These are phyloP conservation scores for Monosporascus sp. DNA, from an alignment of 2,329 filamentous ascomycete species.

Conservation along the genomic window DNA sequence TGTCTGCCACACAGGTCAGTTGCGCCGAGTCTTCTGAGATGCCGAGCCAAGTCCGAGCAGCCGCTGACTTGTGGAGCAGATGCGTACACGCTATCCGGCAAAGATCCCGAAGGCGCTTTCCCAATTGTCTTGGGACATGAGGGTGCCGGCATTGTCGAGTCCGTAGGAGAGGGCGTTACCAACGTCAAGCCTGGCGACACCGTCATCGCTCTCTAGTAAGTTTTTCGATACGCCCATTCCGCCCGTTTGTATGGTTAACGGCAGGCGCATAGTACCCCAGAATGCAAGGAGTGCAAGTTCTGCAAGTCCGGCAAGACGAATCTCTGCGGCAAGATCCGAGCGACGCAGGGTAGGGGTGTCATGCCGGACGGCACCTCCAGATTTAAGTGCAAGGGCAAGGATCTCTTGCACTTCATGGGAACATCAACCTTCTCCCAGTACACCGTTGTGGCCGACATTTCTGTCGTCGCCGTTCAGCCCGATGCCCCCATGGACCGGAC, in stretches of 20 bases:
- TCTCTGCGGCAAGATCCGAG: conserved; percentile 97
- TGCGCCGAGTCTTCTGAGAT: conserved; percentile 20
- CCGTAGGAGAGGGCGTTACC: conserved; percentile 89
- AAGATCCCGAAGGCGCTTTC: conserved; percentile 94
- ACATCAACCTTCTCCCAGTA: conserved; percentile 98
- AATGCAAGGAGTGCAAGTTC: conserved; percentile 98
- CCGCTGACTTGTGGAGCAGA: conserved; percentile 42
- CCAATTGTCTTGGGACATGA: conserved; percentile 86
- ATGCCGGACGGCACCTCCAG: conserved; percentile 97
- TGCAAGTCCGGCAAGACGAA: conserved; percentile 99
- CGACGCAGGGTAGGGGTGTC: conserved; percentile 89
- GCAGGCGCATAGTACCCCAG: conserved; percentile 65
- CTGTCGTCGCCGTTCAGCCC: conserved; percentile 85
- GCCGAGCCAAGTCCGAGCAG: conserved; percentile 24
- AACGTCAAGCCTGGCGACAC: conserved; percentile 91
- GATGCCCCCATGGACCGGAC: conserved; percentile 94
- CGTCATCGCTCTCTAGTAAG: conserved; percentile 81
- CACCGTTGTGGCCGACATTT: conserved; percentile 97
- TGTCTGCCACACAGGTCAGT: conserved; percentile 88
- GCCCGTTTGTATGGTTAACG: conserved; percentile 11
- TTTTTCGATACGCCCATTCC: conserved; percentile 10
- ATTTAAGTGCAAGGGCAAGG: conserved; percentile 91
- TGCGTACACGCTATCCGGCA: conserved; percentile 91
- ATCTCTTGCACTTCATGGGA: conserved; percentile 98
- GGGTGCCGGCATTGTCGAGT: conserved; percentile 88